Evolutionary conservation across 495 filamentous ascomycete species (phyloP).

Genomic region (Evansstolkia leycettana): DNA sequence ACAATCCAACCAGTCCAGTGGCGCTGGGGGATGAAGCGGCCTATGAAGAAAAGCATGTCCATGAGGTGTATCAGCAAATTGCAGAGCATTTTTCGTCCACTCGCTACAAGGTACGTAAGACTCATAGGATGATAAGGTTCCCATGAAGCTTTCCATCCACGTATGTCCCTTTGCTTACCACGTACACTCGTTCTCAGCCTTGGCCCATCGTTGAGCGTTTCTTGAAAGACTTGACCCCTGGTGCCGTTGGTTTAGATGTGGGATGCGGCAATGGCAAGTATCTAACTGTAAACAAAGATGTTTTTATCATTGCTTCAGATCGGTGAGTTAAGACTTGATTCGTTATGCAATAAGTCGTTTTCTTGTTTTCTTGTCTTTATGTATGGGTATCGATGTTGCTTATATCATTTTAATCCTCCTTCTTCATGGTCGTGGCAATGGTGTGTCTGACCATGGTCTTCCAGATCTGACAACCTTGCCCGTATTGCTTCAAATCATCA

Average conservation of each 20-base stretch:
- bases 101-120: slow-evolving; percentile 73
- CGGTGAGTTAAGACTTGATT: too few relatives aligned
- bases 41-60: slow-evolving; percentile 82
- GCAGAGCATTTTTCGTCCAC: slow-evolving; percentile 91
- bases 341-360: too few relatives aligned
- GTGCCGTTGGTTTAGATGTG: slow-evolving; percentile 80
- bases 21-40: slow-evolving; percentile 14
- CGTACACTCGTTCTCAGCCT: slow-evolving; percentile 34
- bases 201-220: slow-evolving; percentile 89
- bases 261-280: slow-evolving; percentile 96
- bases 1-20: too few relatives aligned
- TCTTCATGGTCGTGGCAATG: too few relatives aligned
- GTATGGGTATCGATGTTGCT: slow-evolving; percentile 1
- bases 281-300: slow-evolving; percentile 59
- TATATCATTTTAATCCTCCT: too few relatives aligned
- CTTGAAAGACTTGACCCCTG: slow-evolving; percentile 50
- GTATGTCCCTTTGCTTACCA: too few relatives aligned
- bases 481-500: slow-evolving; percentile 57
- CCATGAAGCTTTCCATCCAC: too few relatives aligned
- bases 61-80: slow-evolving; percentile 88
- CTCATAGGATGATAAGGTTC: too few relatives aligned
- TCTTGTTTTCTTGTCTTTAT: slow-evolving; percentile 4
- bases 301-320: slow-evolving; percentile 83
- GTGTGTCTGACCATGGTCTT: too few relatives aligned
- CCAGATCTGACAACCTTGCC: slow-evolving; percentile 58